Conservation (phyloP, 345 rosid species). For the Iberis pinnata region DNA sequence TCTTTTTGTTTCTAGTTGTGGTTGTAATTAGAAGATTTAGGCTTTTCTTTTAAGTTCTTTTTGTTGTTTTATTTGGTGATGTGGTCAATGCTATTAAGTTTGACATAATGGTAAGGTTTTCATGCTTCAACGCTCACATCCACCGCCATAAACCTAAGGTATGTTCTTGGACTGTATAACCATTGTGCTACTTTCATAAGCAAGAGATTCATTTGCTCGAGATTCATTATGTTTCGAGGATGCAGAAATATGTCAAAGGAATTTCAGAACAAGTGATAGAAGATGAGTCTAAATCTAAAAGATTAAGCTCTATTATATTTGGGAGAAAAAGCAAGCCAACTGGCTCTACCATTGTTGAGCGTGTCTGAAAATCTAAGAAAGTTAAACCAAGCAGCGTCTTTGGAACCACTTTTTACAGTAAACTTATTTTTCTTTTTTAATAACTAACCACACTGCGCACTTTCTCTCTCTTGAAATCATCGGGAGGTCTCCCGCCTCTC, state of each 20-base stretch:
- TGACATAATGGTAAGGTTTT: slow-evolving; percentile 72
- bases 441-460: no score
- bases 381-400: slow-evolving; percentile 27
- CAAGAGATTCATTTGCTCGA: slow-evolving; percentile 14
- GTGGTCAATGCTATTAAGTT: slow-evolving; percentile 25
- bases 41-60: slow-evolving; percentile 3
- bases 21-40: slow-evolving; percentile 14
- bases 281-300: slow-evolving; percentile 27
- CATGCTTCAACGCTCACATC: slow-evolving; percentile 66
- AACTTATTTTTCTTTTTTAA: no score
- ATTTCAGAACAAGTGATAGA: slow-evolving; percentile 34
- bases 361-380: slow-evolving; percentile 53
- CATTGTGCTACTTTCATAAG: slow-evolving; percentile 2
- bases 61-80: slow-evolving; percentile 10
- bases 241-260: slow-evolving; percentile 39
- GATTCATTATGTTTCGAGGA: slow-evolving; percentile 35
- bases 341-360: slow-evolving; percentile 30
- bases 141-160: slow-evolving; percentile 61
- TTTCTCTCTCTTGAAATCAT: no score
- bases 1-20: slow-evolving; percentile 28
- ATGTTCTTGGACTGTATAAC: no score
- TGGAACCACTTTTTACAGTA: no score
- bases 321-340: slow-evolving; percentile 28
- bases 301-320: slow-evolving; percentile 28
- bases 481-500: no score